A percentile compares a stretch with the other conserved stretches of the same genome.
Evolutionary conservation across 345 rosid species (phyloP).

Genomic region (Passiflora organensis): DNA sequence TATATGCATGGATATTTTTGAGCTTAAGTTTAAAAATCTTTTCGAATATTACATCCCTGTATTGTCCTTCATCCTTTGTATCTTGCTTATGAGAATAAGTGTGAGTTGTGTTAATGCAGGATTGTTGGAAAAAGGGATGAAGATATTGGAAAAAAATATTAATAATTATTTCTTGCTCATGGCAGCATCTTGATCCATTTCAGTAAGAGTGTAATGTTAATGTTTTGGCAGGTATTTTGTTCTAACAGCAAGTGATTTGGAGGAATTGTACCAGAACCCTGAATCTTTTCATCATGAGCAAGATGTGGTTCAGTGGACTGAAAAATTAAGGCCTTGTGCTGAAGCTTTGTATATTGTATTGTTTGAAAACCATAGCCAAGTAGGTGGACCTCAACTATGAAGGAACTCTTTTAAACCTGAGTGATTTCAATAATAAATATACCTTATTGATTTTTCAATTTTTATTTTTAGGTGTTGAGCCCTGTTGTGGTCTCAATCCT

Average conservation of each 20-base stretch:
- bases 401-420: not conserved
- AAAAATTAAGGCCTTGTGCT: constrained; percentile 94
- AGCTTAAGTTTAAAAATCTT: too few species aligned
- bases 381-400: constrained; percentile 40
- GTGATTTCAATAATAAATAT: constrained; percentile 7
- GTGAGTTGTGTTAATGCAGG: too few species aligned
- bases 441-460: constrained; percentile 20
- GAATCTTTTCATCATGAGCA: constrained; percentile 99
- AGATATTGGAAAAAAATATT: too few species aligned
- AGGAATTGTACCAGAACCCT: constrained; percentile 86
- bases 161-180: too few species aligned
- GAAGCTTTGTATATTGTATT: constrained; percentile 95
- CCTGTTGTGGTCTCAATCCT: constrained; percentile 90
- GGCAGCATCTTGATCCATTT: too few species aligned
- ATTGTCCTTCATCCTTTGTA: too few species aligned
- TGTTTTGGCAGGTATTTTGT: constrained; percentile 72
- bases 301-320: constrained; percentile 98
- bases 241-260: constrained; percentile 77
- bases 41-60: too few species aligned
- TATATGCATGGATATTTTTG: too few species aligned
- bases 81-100: too few species aligned
- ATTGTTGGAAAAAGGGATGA: too few species aligned
- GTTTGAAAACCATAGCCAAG: constrained; percentile 95
- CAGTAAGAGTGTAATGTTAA: not conserved
- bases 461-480: constrained; percentile 69